Evolutionary conservation across 139 green algal species (phyloP), one percentile per base, ranked within the genome.

Genomic region (Chlamydomonas sp.): DNA sequence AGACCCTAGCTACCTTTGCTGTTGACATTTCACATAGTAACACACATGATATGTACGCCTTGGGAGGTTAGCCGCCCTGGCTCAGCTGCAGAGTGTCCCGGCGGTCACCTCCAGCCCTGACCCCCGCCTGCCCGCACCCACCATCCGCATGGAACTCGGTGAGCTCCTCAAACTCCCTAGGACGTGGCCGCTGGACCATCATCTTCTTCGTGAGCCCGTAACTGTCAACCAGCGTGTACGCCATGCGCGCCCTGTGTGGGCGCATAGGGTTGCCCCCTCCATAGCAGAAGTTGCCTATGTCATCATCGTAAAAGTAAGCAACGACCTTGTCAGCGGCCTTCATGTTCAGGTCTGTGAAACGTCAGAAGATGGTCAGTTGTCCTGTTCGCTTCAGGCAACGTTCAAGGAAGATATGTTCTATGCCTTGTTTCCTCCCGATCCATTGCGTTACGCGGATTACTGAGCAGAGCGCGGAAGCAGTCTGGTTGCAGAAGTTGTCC

Each of bases 261-360:
- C 97, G 94, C 97, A 98, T 98, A 12, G 97, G 97, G 88, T 99
- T 98, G 86, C 91, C 89, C 57, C 94, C 92, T 62, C 96, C 96
- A 88, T 96, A 97, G 86, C 94, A 96, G 84, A 95, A 98, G 89
- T 98, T 98, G 3, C 95, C 97, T 75, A 98, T 94, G 77, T 99
- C 97, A 68, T 98, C 93, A 89, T 99, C 97, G 87, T 99, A 99
- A 77, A 98, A 99, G 84, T 99, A 99, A 1, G 92, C 86, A 15
- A 98, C 95, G 2, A 93, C 86, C 67, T 88, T 88, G 63, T 88
- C 84, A 64, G 84, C 84, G 57, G 75, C 2, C 63, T 88, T 88
- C 84, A 88, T 88, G 1, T 58, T 78, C 59, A 10, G 64, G 64
- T 9, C 64, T 69, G 9, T 49, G 31, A 49, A 49, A 49, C 31